Percentiles rank a stretch among this genome's conserved stretches.
Conservation (phyloP, 805 yeast species). For the Starmerella gropengiesseri region DNA sequence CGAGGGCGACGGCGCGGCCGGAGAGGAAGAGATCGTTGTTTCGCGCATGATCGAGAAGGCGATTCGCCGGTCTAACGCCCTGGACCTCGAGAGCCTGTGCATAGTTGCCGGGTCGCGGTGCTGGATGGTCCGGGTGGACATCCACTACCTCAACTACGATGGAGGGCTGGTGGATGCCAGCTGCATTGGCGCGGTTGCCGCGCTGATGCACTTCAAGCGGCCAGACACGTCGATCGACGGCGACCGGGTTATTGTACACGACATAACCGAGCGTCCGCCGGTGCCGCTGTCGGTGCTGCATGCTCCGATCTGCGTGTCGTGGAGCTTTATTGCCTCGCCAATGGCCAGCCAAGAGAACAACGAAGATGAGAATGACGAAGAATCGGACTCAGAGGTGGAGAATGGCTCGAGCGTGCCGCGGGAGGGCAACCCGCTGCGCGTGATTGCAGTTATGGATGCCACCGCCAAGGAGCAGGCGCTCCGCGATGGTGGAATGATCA, state of each 20-base stretch:
- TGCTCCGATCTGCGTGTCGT: slow-evolving; percentile 80
- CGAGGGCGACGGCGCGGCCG: slow-evolving; percentile 61
- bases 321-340: slow-evolving; percentile 57
- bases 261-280: slow-evolving; percentile 70
- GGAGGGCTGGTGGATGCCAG: slow-evolving; percentile 89
- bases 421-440: slow-evolving; percentile 3
- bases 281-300: slow-evolving; percentile 77
- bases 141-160: slow-evolving; percentile 79
- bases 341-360: slow-evolving; percentile 2
- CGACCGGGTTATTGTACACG: slow-evolving; percentile 46
- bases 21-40: slow-evolving; percentile 68
- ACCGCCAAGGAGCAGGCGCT: slow-evolving; percentile 63
- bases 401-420: background rate
- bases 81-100: slow-evolving; percentile 83
- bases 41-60: slow-evolving; percentile 84
- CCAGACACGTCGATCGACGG: slow-evolving; percentile 66
- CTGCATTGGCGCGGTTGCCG: slow-evolving; percentile 82
- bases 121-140: slow-evolving; percentile 85
- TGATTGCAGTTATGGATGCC: slow-evolving; percentile 46
- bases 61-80: slow-evolving; percentile 76
- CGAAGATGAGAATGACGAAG: slow-evolving; percentile 38
- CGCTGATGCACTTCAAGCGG: slow-evolving; percentile 66
- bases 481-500: slow-evolving; percentile 67
- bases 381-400: slow-evolving; percentile 39
- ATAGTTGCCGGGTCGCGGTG: slow-evolving; percentile 83